These are phyloP conservation scores for Yamadazyma diospyri DNA, from an alignment of 1,139 yeast species.

Conservation along the genomic window DNA sequence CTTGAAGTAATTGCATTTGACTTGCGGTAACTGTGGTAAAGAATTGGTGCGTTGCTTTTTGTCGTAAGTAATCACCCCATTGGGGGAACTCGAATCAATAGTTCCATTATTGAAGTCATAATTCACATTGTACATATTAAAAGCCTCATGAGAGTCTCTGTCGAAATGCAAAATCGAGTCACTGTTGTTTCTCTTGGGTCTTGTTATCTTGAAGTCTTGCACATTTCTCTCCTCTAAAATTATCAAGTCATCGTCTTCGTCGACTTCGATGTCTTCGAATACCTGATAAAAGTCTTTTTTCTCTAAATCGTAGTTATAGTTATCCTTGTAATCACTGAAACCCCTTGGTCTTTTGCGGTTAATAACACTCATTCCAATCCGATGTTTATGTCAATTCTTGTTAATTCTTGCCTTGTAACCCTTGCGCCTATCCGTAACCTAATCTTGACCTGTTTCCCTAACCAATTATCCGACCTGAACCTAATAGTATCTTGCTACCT, in stretches of 20 bases:
- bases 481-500: not conserved
- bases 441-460: too few species aligned
- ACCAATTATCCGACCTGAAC: too few species aligned
- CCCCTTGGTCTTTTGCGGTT: conserved; percentile 49
- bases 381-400: not conserved
- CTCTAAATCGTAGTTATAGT: conserved; percentile 4
- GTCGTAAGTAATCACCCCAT: not conserved
- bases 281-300: conserved; percentile 5
- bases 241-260: conserved; percentile 30
- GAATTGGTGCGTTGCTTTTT: conserved; percentile 64
- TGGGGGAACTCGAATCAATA: not conserved
- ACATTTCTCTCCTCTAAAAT: conserved; percentile 33
- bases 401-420: too few species aligned
- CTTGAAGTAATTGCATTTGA: conserved; percentile 40
- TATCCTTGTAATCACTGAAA: conserved; percentile 27
- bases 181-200: conserved; percentile 31
- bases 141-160: conserved; percentile 41
- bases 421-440: too few species aligned
- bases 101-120: conserved; percentile 9
- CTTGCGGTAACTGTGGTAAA: conserved; percentile 66
- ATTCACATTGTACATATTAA: conserved; percentile 42
- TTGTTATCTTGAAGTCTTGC: conserved; percentile 19
- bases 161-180: conserved; percentile 37
- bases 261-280: conserved; percentile 6
- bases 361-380: conserved; percentile 3